Evolutionary conservation across 2,329 filamentous ascomycete species (phyloP).

Genomic region (Aschersonia sp.): DNA sequence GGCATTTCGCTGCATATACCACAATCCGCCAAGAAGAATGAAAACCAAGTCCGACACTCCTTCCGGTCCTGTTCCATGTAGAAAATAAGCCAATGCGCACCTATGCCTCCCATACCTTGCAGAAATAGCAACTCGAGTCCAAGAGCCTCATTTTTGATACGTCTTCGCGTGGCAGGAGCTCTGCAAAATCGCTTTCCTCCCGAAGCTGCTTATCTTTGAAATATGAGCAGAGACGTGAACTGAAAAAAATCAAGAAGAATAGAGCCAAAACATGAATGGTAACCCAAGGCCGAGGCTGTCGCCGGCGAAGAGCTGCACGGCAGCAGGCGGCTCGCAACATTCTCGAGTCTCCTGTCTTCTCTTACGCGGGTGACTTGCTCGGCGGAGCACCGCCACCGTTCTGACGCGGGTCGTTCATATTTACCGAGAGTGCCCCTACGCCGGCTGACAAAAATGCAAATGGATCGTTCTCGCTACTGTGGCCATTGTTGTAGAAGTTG

Average conservation of each 20-base stretch:
- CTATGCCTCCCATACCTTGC: constrained; percentile 16
- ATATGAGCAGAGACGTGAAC: too few relatives aligned
- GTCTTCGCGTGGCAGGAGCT: not conserved
- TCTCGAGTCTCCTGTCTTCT: not conserved
- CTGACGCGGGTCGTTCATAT: constrained; percentile 48
- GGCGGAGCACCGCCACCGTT: constrained; percentile 42
- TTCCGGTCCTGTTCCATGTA: constrained; percentile 15
- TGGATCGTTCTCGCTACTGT: constrained; percentile 58
- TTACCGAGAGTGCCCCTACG: constrained; percentile 59
- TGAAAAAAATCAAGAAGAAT: too few relatives aligned
- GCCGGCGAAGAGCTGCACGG: too few relatives aligned
- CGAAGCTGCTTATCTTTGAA: not conserved
- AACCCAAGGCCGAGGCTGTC: too few relatives aligned
- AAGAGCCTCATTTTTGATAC: constrained; percentile 6
- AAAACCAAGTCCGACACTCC: constrained; percentile 21
- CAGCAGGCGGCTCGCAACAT: too few relatives aligned
- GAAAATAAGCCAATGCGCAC: constrained; percentile 19
- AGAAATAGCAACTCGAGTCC: constrained; percentile 25
- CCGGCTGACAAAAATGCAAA: constrained; percentile 68
- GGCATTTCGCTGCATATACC: constrained; percentile 15
- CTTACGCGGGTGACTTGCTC: constrained; percentile 46
- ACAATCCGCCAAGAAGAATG: constrained; percentile 4
- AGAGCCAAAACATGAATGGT: too few relatives aligned
- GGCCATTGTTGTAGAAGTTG: constrained; percentile 36
- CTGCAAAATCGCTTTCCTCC: not conserved